These are phyloP conservation scores for Leccinum subrobustum DNA, from an alignment of 1,284 basidiomycete species.

Conservation along the genomic window DNA sequence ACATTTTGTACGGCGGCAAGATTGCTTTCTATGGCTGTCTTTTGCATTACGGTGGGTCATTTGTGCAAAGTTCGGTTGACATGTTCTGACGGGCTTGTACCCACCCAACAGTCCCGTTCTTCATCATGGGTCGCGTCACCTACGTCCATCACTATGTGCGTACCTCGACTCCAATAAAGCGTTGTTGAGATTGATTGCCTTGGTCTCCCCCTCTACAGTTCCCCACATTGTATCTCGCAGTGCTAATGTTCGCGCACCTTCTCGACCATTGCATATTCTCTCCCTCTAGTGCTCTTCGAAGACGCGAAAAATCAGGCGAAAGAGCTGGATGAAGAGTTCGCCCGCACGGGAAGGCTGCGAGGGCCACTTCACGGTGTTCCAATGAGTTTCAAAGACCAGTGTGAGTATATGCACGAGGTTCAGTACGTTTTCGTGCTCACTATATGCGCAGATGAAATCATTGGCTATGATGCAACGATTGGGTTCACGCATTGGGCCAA, in stretches of 20 bases:
- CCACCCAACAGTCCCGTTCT: slow-evolving; percentile 73
- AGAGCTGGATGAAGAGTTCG: slow-evolving; percentile 65
- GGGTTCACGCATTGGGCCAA: slow-evolving; percentile 73
- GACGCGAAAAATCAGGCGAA: no score
- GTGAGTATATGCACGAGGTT: slow-evolving; percentile 34
- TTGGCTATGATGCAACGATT: slow-evolving; percentile 65
- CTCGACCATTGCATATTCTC: slow-evolving; percentile 92
- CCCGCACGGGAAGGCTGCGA: slow-evolving; percentile 52
- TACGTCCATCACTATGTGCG: slow-evolving; percentile 87
- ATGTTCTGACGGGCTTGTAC: neutral
- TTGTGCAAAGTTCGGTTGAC: neutral
- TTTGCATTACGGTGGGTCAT: slow-evolving; percentile 78
- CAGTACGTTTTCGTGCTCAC: neutral
- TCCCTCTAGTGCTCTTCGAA: no score
- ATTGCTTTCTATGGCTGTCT: slow-evolving; percentile 90
- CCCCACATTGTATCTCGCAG: slow-evolving; percentile 94
- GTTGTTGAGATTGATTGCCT: neutral
- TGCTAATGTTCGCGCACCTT: slow-evolving; percentile 88
- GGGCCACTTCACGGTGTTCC: slow-evolving; percentile 85
- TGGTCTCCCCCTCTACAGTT: slow-evolving; percentile 47
- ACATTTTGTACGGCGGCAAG: slow-evolving; percentile 92
- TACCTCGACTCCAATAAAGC: slow-evolving; percentile 10
- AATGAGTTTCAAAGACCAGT: slow-evolving; percentile 72
- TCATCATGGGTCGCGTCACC: slow-evolving; percentile 94
- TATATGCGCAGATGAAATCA: slow-evolving; percentile 49